Evolutionary conservation across 2,329 filamentous ascomycete genomes (phyloP).

Genomic region (Colletotrichum plurivorum): DNA sequence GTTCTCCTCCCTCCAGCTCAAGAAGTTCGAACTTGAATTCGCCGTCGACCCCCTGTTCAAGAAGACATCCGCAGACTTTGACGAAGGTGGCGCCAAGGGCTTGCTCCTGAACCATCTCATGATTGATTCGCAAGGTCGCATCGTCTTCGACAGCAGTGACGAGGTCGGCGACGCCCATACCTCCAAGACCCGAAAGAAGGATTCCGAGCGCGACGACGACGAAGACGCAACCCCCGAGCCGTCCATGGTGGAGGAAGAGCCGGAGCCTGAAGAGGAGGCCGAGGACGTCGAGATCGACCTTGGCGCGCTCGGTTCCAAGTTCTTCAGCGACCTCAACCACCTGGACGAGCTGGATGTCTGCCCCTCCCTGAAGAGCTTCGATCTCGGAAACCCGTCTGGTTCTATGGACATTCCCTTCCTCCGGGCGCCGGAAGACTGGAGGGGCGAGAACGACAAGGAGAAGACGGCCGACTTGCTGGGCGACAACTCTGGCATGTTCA

Average conservation of each 20-base stretch:
- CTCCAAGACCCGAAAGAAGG: slow-evolving; percentile 53
- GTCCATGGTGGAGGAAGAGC: slow-evolving; percentile 40
- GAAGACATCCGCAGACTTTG: slow-evolving; percentile 97
- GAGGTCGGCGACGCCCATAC: slow-evolving; percentile 73
- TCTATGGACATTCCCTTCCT: slow-evolving; percentile 93
- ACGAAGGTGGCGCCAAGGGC: slow-evolving; percentile 97
- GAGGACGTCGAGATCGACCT: slow-evolving; percentile 83
- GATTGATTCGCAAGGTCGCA: slow-evolving; percentile 91
- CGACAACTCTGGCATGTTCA: slow-evolving; percentile 84
- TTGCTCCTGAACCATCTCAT: slow-evolving; percentile 96
- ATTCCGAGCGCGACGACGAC: slow-evolving; percentile 56
- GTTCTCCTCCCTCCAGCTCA: slow-evolving; percentile 89
- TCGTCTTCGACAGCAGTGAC: slow-evolving; percentile 98
- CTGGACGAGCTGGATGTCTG: slow-evolving; percentile 93
- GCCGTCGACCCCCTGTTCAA: slow-evolving; percentile 99
- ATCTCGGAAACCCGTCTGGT: slow-evolving; percentile 87
- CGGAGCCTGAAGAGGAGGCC: slow-evolving; percentile 55
- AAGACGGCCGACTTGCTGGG: slow-evolving; percentile 67
- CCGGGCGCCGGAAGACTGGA: slow-evolving; percentile 90
- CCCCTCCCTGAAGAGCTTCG: slow-evolving; percentile 93
- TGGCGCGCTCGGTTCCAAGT: slow-evolving; percentile 78
- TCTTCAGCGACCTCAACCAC: slow-evolving; percentile 84
- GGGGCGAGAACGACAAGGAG: slow-evolving; percentile 76
- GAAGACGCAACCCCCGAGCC: slow-evolving; percentile 53
- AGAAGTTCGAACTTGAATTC: slow-evolving; percentile 98